Percentiles rank a stretch among this genome's conserved stretches.
Conservation (phyloP, 331 rosid species). For the Quercus lobata region DNA sequence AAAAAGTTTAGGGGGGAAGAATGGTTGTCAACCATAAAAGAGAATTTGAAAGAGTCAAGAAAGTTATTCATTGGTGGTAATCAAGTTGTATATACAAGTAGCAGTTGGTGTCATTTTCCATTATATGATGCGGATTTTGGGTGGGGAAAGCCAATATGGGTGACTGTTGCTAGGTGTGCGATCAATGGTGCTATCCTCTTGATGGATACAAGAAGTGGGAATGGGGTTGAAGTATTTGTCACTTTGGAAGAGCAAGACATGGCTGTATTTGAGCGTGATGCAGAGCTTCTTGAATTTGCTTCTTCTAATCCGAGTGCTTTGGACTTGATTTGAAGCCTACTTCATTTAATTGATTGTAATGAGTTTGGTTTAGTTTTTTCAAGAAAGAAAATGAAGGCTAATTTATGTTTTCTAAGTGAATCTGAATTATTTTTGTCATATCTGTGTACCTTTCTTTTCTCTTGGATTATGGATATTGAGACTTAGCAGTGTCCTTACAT, state of each 20-base stretch:
- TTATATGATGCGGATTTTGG: slow-evolving; percentile 46
- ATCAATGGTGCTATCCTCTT: slow-evolving; percentile 7
- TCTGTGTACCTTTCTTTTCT: no score
- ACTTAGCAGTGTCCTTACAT: no score
- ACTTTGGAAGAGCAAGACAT: slow-evolving; percentile 29
- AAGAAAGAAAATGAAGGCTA: no score
- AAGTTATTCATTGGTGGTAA: background rate
- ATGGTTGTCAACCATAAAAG: background rate
- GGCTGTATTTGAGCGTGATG: slow-evolving; percentile 21
- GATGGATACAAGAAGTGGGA: slow-evolving; percentile 30
- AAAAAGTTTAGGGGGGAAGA: slow-evolving; percentile 2
- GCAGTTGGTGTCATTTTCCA: slow-evolving; percentile 26
- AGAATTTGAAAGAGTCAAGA: background rate
- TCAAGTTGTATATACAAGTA: background rate
- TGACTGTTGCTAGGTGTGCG: background rate
- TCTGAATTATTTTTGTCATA: no score
- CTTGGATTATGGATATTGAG: no score
- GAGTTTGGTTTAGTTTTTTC: no score
- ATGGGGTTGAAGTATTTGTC: slow-evolving; percentile 47
- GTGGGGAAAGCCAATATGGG: slow-evolving; percentile 42
- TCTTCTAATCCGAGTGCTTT: slow-evolving; percentile 8
- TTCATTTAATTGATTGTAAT: no score
- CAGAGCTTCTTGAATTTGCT: slow-evolving; percentile 26
- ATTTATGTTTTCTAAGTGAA: no score
- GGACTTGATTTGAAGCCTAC: no score